These are phyloP conservation scores for Citrullus mucosospermus DNA, from an alignment of 306 rosid species.

Conservation along the genomic window DNA sequence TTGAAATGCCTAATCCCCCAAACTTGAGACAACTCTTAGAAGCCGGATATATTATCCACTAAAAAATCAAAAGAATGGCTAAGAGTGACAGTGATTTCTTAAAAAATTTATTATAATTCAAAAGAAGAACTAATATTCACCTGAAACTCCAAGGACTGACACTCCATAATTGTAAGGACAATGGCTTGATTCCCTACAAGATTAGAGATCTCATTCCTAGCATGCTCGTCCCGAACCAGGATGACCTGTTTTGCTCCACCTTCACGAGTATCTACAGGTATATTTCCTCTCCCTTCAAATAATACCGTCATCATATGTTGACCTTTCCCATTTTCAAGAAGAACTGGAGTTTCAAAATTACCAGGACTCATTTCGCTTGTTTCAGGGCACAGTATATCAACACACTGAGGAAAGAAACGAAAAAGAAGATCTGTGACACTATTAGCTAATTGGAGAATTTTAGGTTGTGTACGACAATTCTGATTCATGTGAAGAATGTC, in stretches of 20 bases:
- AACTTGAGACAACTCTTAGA: background rate
- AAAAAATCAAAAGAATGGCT: background rate
- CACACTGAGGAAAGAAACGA: constrained; percentile 19
- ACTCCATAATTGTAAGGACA: constrained; percentile 48
- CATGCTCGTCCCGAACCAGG: constrained; percentile 49
- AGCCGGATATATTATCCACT: background rate
- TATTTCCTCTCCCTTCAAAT: constrained; percentile 27
- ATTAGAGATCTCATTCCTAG: constrained; percentile 22
- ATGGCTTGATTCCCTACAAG: constrained; percentile 38
- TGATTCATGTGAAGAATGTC: constrained; percentile 23
- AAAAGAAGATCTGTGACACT: constrained; percentile 46
- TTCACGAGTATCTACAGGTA: constrained; percentile 26
- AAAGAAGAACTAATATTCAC: constrained; percentile 15
- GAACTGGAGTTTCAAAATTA: constrained; percentile 35
- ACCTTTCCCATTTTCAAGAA: constrained; percentile 27
- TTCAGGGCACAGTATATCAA: constrained; percentile 22
- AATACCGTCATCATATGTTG: constrained; percentile 31
- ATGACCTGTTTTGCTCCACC: constrained; percentile 69
- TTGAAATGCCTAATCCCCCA: background rate
- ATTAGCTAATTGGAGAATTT: constrained; percentile 28
- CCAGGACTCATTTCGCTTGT: constrained; percentile 15
- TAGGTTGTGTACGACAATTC: constrained; percentile 30
- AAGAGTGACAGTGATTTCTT: background rate
- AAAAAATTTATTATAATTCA: background rate
- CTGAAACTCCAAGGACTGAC: constrained; percentile 70